A percentile compares a stretch with the other conserved stretches of the same genome.
Evolutionary conservation across 75 land plant genomes (phyloP).

Genomic region (Azolla pinnata): DNA sequence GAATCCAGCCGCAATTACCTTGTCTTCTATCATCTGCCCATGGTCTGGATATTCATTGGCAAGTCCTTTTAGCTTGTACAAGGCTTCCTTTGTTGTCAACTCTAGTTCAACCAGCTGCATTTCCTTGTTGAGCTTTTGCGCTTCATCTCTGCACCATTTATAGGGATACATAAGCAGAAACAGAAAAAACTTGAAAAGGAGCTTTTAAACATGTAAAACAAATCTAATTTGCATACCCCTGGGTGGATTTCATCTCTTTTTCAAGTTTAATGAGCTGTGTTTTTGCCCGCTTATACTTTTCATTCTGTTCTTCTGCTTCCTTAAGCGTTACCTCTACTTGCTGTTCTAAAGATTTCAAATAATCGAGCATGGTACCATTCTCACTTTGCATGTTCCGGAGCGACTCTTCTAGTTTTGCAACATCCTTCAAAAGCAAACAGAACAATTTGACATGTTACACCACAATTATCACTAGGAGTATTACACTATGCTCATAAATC

Average conservation of each 20-base stretch:
- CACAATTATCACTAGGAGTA: no score
- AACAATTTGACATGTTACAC: no score
- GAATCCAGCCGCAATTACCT: constrained; percentile 15
- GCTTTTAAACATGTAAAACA: neutral
- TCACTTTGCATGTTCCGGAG: constrained; percentile 17
- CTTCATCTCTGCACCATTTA: constrained; percentile 11
- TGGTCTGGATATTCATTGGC: constrained; percentile 18
- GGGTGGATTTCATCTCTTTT: constrained; percentile 16
- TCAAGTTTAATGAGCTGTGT: constrained; percentile 11
- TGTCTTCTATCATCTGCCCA: constrained; percentile 8
- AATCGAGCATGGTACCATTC: neutral
- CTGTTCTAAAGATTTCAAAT: constrained; percentile 11
- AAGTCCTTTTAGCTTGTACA: constrained; percentile 18
- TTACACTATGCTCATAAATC: no score
- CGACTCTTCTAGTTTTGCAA: constrained; percentile 8
- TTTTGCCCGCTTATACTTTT: constrained; percentile 20
- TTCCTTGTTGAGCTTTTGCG: constrained; percentile 12
- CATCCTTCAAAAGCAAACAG: constrained; percentile 8
- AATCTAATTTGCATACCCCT: constrained; percentile 8
- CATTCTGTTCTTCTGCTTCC: constrained; percentile 19
- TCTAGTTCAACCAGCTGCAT: constrained; percentile 19
- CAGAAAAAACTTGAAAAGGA: neutral
- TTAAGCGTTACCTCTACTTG: constrained; percentile 20
- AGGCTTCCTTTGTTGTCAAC: constrained; percentile 22
- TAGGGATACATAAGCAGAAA: neutral